phyloP scores from a whole-genome alignment of 495 filamentous ascomycete species.

The Neurospora sp. region DNA sequence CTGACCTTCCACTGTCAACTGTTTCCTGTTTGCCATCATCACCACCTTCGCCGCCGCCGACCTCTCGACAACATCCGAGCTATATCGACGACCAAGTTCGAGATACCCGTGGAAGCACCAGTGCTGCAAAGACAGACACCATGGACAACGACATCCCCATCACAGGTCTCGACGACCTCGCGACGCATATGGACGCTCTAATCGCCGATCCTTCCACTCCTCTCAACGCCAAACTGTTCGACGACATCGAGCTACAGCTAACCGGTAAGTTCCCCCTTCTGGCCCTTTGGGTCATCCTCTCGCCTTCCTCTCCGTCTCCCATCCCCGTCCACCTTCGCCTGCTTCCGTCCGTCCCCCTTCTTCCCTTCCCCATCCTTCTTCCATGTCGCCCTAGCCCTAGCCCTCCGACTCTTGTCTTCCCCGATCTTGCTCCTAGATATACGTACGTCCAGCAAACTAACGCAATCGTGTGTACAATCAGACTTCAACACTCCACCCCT shows the following conservation, averaged over 20 bases:
- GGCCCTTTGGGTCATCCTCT: neutral
- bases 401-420: neutral
- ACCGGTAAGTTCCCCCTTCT: conserved; percentile 21
- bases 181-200: conserved; percentile 40
- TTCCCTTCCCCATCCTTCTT: neutral
- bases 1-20: neutral
- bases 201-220: conserved; percentile 24
- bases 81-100: neutral
- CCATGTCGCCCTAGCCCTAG: no score
- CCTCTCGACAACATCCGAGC: neutral
- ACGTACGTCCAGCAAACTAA: neutral
- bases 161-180: conserved; percentile 37
- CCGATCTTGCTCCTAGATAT: neutral
- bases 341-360: neutral
- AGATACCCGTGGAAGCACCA: neutral
- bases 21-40: neutral
- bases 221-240: conserved; percentile 38
- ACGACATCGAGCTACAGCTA: conserved; percentile 45
- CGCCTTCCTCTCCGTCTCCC: neutral
- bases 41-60: neutral
- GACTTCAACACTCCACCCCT: conserved; percentile 37
- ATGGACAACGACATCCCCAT: conserved; percentile 27
- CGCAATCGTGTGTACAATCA: neutral
- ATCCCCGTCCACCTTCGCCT: neutral
- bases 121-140: neutral